Conservation (phyloP, 2,329 filamentous ascomycete species). For the Arthrinium puccinioides region DNA sequence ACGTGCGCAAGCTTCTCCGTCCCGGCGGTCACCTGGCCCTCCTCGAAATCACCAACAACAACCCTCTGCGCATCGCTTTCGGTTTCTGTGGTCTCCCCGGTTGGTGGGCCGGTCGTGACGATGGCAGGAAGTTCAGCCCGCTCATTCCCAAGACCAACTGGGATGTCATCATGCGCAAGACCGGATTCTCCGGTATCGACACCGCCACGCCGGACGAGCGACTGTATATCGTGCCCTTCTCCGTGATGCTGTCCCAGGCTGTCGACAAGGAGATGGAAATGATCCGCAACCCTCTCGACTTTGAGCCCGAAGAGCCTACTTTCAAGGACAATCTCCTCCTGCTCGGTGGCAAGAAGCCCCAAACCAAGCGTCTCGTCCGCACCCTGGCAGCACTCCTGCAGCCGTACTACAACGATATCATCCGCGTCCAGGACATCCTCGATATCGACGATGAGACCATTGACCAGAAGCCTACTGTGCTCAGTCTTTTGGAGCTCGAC, state of each 20-base stretch:
- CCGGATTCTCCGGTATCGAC: slow-evolving; percentile 22
- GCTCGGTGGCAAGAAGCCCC: slow-evolving; percentile 6
- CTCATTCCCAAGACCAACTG: slow-evolving; percentile 10
- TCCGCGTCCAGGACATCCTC: background rate
- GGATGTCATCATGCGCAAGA: slow-evolving; percentile 13
- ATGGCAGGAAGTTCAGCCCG: slow-evolving; percentile 2
- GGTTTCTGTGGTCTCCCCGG: slow-evolving; percentile 1
- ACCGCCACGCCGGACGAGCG: slow-evolving; percentile 6
- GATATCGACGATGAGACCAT: background rate
- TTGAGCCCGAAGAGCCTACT: background rate
- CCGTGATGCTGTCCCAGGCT: slow-evolving; percentile 23
- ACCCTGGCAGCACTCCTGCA: background rate
- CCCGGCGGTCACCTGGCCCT: slow-evolving; percentile 26
- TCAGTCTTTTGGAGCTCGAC: slow-evolving; percentile 19
- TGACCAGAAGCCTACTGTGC: slow-evolving; percentile 6
- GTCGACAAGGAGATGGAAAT: slow-evolving; percentile 15
- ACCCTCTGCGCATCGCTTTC: slow-evolving; percentile 1
- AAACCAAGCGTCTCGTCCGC: background rate
- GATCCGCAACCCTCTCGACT: slow-evolving; percentile 4
- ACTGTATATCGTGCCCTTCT: background rate
- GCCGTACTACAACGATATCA: slow-evolving; percentile 1
- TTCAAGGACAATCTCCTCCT: slow-evolving; percentile 7
- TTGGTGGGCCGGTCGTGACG: slow-evolving; percentile 5
- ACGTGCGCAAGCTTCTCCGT: slow-evolving; percentile 20
- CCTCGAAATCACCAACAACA: slow-evolving; percentile 3